Evolutionary conservation across 257 asterid species (phyloP), one percentile per base, ranked within the genome.

Genomic region (Eustoma russellianum): DNA sequence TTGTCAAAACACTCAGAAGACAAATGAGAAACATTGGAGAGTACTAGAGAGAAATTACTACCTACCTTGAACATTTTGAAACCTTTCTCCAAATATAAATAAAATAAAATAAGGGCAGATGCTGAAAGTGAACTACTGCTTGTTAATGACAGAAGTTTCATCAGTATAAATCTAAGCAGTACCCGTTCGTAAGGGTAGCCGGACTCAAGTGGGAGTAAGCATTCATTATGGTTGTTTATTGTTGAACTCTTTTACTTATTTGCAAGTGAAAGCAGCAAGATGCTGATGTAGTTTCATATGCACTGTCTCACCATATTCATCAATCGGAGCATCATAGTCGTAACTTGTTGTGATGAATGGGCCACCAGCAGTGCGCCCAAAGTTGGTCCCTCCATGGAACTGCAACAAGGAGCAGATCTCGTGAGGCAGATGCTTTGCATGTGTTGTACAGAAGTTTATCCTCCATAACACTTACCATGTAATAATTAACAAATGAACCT

Each of bases 371-470:
- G 81, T 74, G 58, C 94, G 86, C 9, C 85, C 90, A 44, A 80
- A 80, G 74, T 83, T 83, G 40, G 94, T 83, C 62, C 94, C 94
- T 7, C 94, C 94, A 5, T 83, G 94, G 48, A 62, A 83, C 94
- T 83, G 77, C 41, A 17, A 49, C 46, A 51, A 57, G 60, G 33
- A 56, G 41, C 5, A 0, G n/a, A 43, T 24, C 14, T 48, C 45
- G 34, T 9, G 11, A 24, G 55, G 47, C 19, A 17, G 14, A 24
- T 58, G 43, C 19, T 34, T 13, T 55, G 17, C 14, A 16, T 11
- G 13, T n/a, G 33, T 41, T 17, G 2, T 16, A 55, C 10, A 33
- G n/a, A 48, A 51, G 19, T 55, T 45, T 41, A 13, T 7, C n/a
- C 40, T 2, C 33, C 12, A 57, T 30, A 41, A 48, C 19, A 19